phyloP scores from a whole-genome alignment of 2,329 filamentous ascomycete species.

The Ilyonectria sp. region DNA sequence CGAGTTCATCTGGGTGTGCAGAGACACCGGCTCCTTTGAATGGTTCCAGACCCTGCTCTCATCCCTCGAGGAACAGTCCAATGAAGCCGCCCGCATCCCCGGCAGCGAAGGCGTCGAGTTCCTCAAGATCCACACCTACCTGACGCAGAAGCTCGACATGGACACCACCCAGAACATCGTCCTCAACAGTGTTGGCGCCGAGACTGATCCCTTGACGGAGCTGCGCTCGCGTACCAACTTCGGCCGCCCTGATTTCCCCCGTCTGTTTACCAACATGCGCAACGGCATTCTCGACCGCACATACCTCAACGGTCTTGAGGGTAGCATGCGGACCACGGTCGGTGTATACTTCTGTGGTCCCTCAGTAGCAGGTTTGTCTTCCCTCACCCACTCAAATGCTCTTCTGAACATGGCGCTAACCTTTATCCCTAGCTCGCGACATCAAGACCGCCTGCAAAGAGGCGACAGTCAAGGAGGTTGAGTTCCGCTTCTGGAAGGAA shows the following conservation, averaged over 20 bases:
- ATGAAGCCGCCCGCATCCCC: conserved; percentile 76
- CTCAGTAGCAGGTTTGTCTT: conserved; percentile 73
- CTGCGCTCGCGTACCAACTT: conserved; percentile 93
- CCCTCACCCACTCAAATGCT: background rate
- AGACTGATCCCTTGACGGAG: conserved; percentile 92
- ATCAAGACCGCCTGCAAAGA: conserved; percentile 86
- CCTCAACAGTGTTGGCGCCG: conserved; percentile 91
- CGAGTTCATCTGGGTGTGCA: conserved; percentile 99
- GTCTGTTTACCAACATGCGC: conserved; percentile 87
- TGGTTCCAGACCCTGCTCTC: conserved; percentile 98
- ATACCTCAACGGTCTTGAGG: conserved; percentile 87
- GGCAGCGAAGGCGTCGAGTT: conserved; percentile 84
- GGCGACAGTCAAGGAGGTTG: conserved; percentile 82
- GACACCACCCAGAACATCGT: conserved; percentile 98
- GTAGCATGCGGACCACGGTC: conserved; percentile 83
- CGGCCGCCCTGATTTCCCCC: conserved; percentile 89
- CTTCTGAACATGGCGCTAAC: conserved; percentile 51
- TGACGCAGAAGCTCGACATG: conserved; percentile 92
- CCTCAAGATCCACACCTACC: conserved; percentile 97
- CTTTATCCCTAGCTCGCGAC: conserved; percentile 74
- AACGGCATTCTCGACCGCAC: conserved; percentile 88
- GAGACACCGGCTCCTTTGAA: conserved; percentile 94
- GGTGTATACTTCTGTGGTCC: conserved; percentile 99
- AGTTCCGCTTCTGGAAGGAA: conserved; percentile 99
- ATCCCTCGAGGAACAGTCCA: conserved; percentile 89